Base-by-base conservation (phyloP, 2,329 filamentous ascomycete species). In the Ophiosphaerella herpotricha region DNA sequence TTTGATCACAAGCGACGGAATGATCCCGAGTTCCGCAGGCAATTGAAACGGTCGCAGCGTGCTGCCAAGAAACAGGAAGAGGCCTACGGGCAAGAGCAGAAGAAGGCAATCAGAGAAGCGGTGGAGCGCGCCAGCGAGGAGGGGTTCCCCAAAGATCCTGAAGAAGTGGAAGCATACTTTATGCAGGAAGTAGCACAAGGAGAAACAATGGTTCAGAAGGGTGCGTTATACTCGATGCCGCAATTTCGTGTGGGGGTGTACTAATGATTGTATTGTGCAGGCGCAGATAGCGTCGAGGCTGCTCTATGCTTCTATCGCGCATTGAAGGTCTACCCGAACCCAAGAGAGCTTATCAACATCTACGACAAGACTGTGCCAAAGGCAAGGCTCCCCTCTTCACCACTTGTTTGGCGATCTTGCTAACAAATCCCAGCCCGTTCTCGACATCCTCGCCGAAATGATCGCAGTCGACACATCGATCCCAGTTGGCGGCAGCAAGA, bases 351-450 rank as follows among this genome's bases (percentile, higher is more conserved):
- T 66, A 97, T 99, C 74, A 85, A 84, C 68, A 96, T 99, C 75
- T 99, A 99, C 77, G 94, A 99, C 77, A 96, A 96, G 85, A 97
- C 94, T 29, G 92, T 97, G 39, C 88, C 93, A 65, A 97, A 97
- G 89, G 92, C 91, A 75, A 52, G 73, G 48, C 18, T 39, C 23
- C 11, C 38, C 16, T 39, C 9, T 35, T 12, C 33, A 36, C 31
- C 11, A 18, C 14, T 31, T 1, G 7, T n/a, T 11, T 29, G n/a
- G 11, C 18, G 24, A 7, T 23, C 16, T 21, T 32, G 50, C 63
- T 70, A 52, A 68, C 46, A 9, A 5, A 16, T 26, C 39, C 7
- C 39, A 94, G 89, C 86, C 92, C 56, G 90, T 97, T 66, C 86
- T 99, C 65, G 93, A 99, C 75, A 87, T 97, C 66, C 86, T 99